These are phyloP conservation scores for Wickerhamiella domercqiae DNA, from an alignment of 805 yeast genomes.

Conservation along the genomic window DNA sequence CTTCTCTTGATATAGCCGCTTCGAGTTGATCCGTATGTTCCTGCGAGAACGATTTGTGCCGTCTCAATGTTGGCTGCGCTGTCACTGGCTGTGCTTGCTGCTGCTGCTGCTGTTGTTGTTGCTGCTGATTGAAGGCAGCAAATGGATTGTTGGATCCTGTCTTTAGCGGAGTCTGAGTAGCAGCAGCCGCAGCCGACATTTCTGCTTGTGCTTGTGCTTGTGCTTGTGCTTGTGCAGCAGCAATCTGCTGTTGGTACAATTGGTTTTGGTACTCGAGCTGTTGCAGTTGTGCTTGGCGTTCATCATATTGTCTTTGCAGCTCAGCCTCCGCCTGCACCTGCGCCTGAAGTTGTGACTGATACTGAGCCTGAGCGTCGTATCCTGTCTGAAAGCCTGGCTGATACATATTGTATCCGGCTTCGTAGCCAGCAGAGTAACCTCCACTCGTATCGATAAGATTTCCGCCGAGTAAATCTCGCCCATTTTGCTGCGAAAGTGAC, in stretches of 20 bases:
- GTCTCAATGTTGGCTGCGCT: slow-evolving; percentile 5
- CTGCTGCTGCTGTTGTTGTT: slow-evolving; percentile 17
- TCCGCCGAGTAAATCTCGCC: slow-evolving; percentile 18
- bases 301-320: slow-evolving; percentile 13
- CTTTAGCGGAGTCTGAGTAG: slow-evolving; percentile 40
- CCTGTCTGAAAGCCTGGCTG: slow-evolving; percentile 24
- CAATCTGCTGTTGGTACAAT: slow-evolving; percentile 13
- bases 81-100: slow-evolving; percentile 7
- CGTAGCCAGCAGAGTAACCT: slow-evolving; percentile 7
- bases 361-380: slow-evolving; percentile 22
- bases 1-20: slow-evolving; percentile 64
- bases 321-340: slow-evolving; percentile 23
- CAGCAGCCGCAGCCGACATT: slow-evolving; percentile 25
- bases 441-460: not conserved
- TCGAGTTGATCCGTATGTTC: slow-evolving; percentile 51
- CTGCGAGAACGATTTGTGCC: slow-evolving; percentile 39
- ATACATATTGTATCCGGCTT: slow-evolving; percentile 28
- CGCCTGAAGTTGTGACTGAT: slow-evolving; percentile 18
- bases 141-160: slow-evolving; percentile 74
- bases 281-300: slow-evolving; percentile 22
- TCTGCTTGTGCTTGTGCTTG: slow-evolving; percentile 24
- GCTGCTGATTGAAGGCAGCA: slow-evolving; percentile 29
- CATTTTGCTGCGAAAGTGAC: slow-evolving; percentile 56
- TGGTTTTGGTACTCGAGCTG: slow-evolving; percentile 18
- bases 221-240: slow-evolving; percentile 3